Evolutionary conservation across 768 basidiomycete species (phyloP), one percentile per base, ranked within the genome.

Genomic region (Hysterangium stoloniferum): DNA sequence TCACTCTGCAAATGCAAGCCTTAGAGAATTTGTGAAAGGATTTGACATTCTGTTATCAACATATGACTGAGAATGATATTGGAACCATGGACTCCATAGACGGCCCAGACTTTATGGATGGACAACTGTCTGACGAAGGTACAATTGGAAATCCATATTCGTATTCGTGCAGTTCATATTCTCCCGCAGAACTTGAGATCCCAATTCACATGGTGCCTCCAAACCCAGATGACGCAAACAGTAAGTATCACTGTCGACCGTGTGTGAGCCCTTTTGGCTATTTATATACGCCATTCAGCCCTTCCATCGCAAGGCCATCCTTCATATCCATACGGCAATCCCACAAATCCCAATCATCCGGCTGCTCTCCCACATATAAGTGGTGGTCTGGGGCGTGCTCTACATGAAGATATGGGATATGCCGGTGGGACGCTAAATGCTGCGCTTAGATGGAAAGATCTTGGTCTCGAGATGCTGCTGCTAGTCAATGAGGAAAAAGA

Each of bases 311-410:
- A 89, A 63, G 79, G 88, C 0, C 89, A 92, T 53, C 86, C 89
- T 1, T 91, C 89, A 19, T 92, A 91, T 68, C 89, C 89, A 7
- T 92, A 90, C 59, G 89, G 89, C 2, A 89, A 92, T 67, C 89
- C 89, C 15, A 83, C 81, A 40, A 79, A 79, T 58, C 74, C 81
- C 58, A 87, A 82, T 54, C 86, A 91, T 61, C 86, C 87, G 20
- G 83, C 88, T 12, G 72, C 84, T 33, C 76, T 77, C 43, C 84
- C 87, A 15, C 76, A 82, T 34, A 79, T 78, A 15, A 78, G 77
- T 17, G 84, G 84, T 58, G 86, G 88, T 61, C 84, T 85, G 6
- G 75, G 88, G 36, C 77, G 87, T 45, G 86, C 86, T 3, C 67
- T 90, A 53, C 90, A 90, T 53, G 86, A 90, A 63, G 88, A 92